Evolutionary conservation across 2,329 filamentous ascomycete species (phyloP).

Genomic region (Colletotrichum australisinense): DNA sequence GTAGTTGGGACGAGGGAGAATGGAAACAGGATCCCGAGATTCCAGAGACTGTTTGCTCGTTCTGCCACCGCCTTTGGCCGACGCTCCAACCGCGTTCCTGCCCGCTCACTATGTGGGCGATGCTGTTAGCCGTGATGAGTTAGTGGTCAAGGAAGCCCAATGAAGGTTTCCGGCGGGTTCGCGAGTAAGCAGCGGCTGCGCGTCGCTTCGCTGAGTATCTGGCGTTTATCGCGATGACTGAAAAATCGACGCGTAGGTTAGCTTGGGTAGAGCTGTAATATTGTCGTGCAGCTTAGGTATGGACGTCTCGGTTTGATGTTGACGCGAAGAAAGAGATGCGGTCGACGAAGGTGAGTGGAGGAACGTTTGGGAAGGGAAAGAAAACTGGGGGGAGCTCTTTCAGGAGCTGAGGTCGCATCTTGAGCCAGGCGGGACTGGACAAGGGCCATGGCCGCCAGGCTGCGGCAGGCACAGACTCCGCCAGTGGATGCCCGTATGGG

Average conservation of each 20-base stretch:
- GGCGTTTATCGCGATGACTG: neutral
- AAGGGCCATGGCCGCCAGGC: conserved; percentile 24
- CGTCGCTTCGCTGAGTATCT: conserved; percentile 10
- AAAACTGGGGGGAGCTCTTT: conserved; percentile 37
- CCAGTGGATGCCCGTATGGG: conserved; percentile 23
- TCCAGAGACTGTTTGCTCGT: conserved; percentile 32
- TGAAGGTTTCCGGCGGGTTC: conserved; percentile 15
- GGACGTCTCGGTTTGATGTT: conserved; percentile 3
- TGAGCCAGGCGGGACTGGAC: conserved; percentile 27
- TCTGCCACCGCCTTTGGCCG: conserved; percentile 28
- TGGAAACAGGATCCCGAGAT: conserved; percentile 34
- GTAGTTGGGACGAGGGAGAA: conserved; percentile 28
- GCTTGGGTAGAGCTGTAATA: neutral
- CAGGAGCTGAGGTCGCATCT: conserved; percentile 31
- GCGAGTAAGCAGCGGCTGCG: conserved; percentile 1
- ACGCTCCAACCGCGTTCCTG: conserved; percentile 19
- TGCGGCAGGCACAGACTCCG: conserved; percentile 32
- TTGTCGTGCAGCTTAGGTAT: conserved; percentile 3
- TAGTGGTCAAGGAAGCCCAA: conserved; percentile 12
- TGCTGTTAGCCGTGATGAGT: conserved; percentile 23
- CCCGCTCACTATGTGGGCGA: conserved; percentile 11
- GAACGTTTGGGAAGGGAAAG: conserved; percentile 32
- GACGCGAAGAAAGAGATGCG: conserved; percentile 27
- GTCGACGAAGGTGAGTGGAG: conserved; percentile 8
- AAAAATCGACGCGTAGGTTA: conserved; percentile 8